phyloP scores from a whole-genome alignment of 2,329 filamentous ascomycete genomes.

The Alternaria incomplexa region DNA sequence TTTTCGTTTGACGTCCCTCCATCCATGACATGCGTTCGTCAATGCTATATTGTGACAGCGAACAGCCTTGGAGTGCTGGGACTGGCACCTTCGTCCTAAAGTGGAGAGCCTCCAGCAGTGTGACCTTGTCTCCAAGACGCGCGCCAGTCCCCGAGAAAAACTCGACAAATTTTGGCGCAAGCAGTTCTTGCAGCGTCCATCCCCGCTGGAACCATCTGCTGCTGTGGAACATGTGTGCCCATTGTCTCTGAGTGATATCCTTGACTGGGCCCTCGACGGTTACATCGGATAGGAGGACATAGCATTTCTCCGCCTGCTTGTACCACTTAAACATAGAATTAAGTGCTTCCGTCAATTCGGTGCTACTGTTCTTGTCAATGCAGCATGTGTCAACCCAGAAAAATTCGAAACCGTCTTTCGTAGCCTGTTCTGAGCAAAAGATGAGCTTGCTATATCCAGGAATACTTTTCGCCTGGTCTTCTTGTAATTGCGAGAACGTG shows the following conservation, averaged over 20 bases:
- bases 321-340: neutral
- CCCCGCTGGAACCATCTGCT: neutral
- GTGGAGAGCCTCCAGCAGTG: neutral
- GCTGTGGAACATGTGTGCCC: neutral
- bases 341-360: neutral
- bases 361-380: neutral
- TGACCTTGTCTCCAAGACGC: neutral
- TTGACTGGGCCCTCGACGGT: rapidly evolving
- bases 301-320: neutral
- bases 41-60: rapidly evolving
- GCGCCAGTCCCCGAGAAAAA: rapidly evolving
- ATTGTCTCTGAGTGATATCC: neutral
- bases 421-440: neutral
- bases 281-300: neutral
- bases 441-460: neutral
- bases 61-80: neutral
- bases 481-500: neutral
- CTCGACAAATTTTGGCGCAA: neutral
- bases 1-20: neutral
- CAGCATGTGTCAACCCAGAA: neutral
- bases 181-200: neutral
- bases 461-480: neutral
- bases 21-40: neutral
- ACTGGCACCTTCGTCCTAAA: neutral
- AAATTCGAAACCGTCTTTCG: rapidly evolving